Conservation (phyloP, 768 basidiomycete genomes). For the Kwoniella sp. region DNA sequence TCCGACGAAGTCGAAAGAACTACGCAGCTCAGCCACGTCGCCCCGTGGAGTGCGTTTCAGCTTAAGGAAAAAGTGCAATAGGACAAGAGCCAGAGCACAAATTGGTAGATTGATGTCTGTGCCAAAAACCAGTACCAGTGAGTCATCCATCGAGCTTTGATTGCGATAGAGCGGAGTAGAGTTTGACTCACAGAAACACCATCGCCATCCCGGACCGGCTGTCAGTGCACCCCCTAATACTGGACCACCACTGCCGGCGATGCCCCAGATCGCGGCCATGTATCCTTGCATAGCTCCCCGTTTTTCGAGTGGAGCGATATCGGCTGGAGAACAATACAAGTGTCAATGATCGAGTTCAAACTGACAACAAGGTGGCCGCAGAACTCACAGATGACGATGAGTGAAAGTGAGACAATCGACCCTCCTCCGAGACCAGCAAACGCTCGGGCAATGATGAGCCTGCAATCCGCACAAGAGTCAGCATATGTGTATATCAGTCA, state of each 20-base stretch:
- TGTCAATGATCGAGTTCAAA: background rate
- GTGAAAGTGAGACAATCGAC: constrained; percentile 41
- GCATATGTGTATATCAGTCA: background rate
- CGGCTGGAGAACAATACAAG: constrained; percentile 49
- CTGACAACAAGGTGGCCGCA: too few relatives aligned
- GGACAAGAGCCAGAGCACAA: constrained; percentile 50
- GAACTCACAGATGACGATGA: constrained; percentile 29
- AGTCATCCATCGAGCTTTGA: too few relatives aligned
- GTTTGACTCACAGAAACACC: constrained; percentile 48
- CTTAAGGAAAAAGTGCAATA: constrained; percentile 56
- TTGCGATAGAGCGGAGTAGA: too few relatives aligned
- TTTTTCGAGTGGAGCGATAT: constrained; percentile 77
- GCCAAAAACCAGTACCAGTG: too few relatives aligned
- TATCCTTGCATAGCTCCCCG: constrained; percentile 73
- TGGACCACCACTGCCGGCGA: constrained; percentile 71
- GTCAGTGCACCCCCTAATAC: constrained; percentile 67
- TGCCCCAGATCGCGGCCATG: constrained; percentile 75
- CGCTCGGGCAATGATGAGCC: constrained; percentile 41
- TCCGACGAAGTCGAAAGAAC: constrained; percentile 58
- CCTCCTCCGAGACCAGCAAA: constrained; percentile 52
- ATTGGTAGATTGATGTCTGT: constrained; percentile 54
- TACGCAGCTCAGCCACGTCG: constrained; percentile 34
- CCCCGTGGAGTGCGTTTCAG: constrained; percentile 48
- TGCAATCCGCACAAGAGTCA: too few relatives aligned
- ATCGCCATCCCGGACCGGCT: constrained; percentile 36